Evolutionary conservation across 1,284 basidiomycete species (phyloP).

Genomic region (Puccinia sorghi): DNA sequence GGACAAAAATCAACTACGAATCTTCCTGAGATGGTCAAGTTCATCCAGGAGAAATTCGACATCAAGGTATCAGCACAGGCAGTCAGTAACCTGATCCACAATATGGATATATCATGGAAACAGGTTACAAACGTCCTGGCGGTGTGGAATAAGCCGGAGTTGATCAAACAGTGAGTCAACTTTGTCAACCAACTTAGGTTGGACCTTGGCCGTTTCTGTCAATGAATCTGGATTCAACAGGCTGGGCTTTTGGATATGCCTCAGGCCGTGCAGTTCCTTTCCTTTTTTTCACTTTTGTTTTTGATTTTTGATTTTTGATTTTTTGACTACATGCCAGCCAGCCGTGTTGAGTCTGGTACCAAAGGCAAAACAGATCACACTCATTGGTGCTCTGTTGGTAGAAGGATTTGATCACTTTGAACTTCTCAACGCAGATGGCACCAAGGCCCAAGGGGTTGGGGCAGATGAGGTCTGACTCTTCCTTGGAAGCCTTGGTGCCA

Average conservation of each 20-base stretch:
- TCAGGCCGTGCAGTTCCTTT: not conserved
- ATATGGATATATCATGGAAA: not conserved
- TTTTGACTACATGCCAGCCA: too few species aligned
- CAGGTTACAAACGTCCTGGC: not conserved
- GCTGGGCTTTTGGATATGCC: not conserved
- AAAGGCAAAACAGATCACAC: too few species aligned
- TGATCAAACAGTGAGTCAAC: not conserved
- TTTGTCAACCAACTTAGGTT: not conserved
- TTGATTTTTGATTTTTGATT: too few species aligned
- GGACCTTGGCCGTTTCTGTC: slow-evolving; percentile 23
- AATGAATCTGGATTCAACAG: not conserved
- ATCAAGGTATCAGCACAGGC: not conserved
- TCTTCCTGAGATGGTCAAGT: too few species aligned
- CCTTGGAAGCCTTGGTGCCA: too few species aligned
- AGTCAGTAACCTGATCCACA: not conserved
- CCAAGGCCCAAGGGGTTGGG: too few species aligned
- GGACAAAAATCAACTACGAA: not conserved
- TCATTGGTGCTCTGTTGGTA: too few species aligned
- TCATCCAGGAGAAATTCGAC: too few species aligned
- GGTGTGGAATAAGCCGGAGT: slow-evolving; percentile 7
- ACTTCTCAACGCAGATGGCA: too few species aligned
- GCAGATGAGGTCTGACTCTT: too few species aligned
- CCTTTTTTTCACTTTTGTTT: not conserved
- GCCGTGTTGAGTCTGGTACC: too few species aligned
- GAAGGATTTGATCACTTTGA: too few species aligned